These are phyloP conservation scores for Suhomyces vadensis DNA, from an alignment of 805 yeast species.

Conservation along the genomic window DNA sequence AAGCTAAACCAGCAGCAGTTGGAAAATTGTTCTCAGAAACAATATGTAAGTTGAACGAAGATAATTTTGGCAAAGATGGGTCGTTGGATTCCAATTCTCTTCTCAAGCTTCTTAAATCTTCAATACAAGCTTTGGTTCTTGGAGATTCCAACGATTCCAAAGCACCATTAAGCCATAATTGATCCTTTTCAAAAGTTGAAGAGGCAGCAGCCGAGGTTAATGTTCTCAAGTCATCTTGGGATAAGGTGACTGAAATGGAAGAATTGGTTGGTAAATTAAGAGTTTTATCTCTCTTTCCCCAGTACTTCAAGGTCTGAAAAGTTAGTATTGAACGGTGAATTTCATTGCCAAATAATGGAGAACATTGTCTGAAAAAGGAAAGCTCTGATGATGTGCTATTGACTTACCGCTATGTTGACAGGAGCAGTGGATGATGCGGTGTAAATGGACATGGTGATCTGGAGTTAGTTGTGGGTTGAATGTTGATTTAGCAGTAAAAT, in stretches of 20 bases:
- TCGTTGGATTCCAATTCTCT: constrained; percentile 57
- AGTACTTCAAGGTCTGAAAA: constrained; percentile 80
- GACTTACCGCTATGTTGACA: constrained; percentile 78
- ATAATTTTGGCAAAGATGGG: constrained; percentile 56
- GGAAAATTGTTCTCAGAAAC: constrained; percentile 97
- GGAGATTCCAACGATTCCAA: constrained; percentile 67
- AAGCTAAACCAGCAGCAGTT: constrained; percentile 98
- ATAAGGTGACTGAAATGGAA: constrained; percentile 89
- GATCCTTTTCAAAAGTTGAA: constrained; percentile 56
- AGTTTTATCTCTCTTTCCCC: constrained; percentile 95
- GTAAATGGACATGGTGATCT: constrained; percentile 48
- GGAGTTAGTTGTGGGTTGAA: neutral
- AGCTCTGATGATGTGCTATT: too few species aligned
- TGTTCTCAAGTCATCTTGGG: constrained; percentile 89
- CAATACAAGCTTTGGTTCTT: constrained; percentile 70
- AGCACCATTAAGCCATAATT: constrained; percentile 83
- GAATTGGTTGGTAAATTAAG: constrained; percentile 95
- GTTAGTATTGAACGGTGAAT: constrained; percentile 37
- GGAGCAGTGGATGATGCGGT: constrained; percentile 92
- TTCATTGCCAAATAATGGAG: constrained; percentile 20
- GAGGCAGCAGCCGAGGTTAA: constrained; percentile 84
- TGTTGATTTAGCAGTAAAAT: neutral
- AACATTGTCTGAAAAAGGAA: too few species aligned
- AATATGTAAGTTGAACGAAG: constrained; percentile 68
- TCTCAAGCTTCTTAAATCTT: constrained; percentile 72